Evolutionary conservation across 2,329 filamentous ascomycete species (phyloP), one percentile per base, ranked within the genome.

Genomic region (Ophiostoma angusticollis): DNA sequence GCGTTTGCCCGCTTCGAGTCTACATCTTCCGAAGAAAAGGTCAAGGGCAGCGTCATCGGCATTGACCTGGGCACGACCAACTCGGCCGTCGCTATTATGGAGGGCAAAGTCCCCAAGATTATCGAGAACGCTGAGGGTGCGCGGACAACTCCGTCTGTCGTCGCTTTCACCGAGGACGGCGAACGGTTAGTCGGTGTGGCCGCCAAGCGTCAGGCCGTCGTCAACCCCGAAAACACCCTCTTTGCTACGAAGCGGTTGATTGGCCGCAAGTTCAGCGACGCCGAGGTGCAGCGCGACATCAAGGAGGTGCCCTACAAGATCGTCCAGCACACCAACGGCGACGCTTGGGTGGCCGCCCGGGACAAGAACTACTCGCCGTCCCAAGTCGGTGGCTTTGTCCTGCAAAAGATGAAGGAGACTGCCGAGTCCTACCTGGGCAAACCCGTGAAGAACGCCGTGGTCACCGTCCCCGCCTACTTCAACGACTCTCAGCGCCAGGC

Each of bases 351-450:
- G 48, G 78, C 87, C 64, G 84, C 87, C 53, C 85, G 86, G 52
- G 86, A 80, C 58, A 78, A 95, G 66, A 93, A 87, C 64, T 95
- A 95, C 73, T 95, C 87, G 50, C 89, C 89, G 42, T 94, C 87
- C n/a, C 89, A 96, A 65, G 84, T 96, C 49, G 89, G 89, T 74
- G 89, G 87, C 58, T 94, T 95, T 64, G 74, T 95, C 50, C 76
- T 96, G 54, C 80, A 86, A 64, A 95, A 96, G 78, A 95, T 95
- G 89, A 95, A 93, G 78, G 89, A 95, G 74, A 96, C 89, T 37
- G 89, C 89, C 49, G 87, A 95, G 71, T 72, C 82, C 39, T 95
- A 95, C 72, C 83, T 96, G 38, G 87, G 89, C 62, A 81, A 79
- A 62, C 89, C 80, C 52, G 85, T 96, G 63, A 93, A 84, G 74